phyloP scores from a whole-genome alignment of 257 asterid species.

The Solanum etuberosum region DNA sequence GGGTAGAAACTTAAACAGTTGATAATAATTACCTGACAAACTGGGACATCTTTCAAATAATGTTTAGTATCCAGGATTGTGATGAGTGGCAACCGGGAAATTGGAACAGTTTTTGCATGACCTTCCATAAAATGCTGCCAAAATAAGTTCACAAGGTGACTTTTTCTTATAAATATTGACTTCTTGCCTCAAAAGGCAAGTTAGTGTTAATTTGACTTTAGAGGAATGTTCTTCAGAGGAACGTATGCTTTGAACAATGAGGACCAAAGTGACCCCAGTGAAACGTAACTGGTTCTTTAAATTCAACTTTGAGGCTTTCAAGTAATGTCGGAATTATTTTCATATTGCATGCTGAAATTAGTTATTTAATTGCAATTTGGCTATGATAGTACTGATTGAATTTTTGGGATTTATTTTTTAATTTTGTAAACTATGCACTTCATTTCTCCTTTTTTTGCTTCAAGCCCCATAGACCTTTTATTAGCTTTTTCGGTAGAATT shows the following conservation, averaged over 20 bases:
- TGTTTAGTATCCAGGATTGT: slow-evolving; percentile 64
- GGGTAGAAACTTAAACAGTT: neutral
- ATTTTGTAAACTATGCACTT: neutral
- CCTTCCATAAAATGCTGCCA: slow-evolving; percentile 99
- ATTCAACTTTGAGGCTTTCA: neutral
- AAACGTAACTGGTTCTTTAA: neutral
- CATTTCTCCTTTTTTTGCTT: neutral
- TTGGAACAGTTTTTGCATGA: slow-evolving; percentile 93
- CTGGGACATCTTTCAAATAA: slow-evolving; percentile 68
- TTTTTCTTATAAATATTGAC: neutral
- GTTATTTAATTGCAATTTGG: neutral
- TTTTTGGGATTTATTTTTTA: neutral
- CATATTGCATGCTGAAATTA: neutral
- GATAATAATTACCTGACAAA: slow-evolving; percentile 61
- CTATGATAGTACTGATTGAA: neutral
- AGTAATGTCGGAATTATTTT: neutral
- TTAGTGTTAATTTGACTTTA: neutral
- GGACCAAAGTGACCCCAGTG: neutral
- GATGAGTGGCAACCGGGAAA: slow-evolving; percentile 85
- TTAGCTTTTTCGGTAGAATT: neutral
- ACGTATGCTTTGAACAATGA: neutral
- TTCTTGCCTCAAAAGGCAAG: neutral
- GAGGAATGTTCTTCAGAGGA: neutral
- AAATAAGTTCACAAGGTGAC: neutral
- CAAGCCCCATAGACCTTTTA: neutral